A percentile compares a stretch with the other conserved stretches of the same genome.
These are phyloP conservation scores for Tetrapisispora phaffii DNA, from an alignment of 805 yeast species.

Conservation along the genomic window DNA sequence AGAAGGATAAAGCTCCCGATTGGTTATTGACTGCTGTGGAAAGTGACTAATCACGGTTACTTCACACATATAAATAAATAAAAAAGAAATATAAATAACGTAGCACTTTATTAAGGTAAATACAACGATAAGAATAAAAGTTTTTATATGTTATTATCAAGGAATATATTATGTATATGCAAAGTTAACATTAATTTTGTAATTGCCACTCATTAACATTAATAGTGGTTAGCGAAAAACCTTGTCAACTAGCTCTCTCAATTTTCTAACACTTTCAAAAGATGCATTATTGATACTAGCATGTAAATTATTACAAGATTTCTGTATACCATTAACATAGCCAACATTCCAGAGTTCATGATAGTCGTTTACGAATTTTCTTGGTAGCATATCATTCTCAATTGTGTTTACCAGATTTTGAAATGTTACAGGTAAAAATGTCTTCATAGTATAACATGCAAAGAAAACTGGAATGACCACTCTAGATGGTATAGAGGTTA, in stretches of 20 bases:
- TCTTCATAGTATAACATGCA: slow-evolving; percentile 15
- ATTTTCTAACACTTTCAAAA: neutral
- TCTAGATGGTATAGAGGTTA: neutral
- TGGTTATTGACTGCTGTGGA: slow-evolving; percentile 25
- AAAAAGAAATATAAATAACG: neutral
- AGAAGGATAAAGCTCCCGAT: slow-evolving; percentile 23
- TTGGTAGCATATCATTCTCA: slow-evolving; percentile 16
- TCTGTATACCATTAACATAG: neutral
- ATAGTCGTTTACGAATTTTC: slow-evolving; percentile 6
- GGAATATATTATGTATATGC: neutral
- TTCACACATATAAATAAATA: neutral
- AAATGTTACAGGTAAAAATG: slow-evolving; percentile 22
- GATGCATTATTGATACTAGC: neutral
- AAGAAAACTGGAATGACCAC: slow-evolving; percentile 14
- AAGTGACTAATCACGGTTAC: neutral
- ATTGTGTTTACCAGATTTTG: slow-evolving; percentile 10
- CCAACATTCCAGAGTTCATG: slow-evolving; percentile 3
- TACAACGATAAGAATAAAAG: neutral
- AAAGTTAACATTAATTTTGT: neutral
- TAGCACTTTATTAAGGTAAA: neutral
- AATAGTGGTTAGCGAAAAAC: neutral
- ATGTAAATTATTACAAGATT: neutral
- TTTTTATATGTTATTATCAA: too few relatives aligned
- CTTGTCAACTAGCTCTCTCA: neutral
- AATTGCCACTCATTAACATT: neutral